Conservation (phyloP, 331 rosid genomes). For the Malus hybrid region DNA sequence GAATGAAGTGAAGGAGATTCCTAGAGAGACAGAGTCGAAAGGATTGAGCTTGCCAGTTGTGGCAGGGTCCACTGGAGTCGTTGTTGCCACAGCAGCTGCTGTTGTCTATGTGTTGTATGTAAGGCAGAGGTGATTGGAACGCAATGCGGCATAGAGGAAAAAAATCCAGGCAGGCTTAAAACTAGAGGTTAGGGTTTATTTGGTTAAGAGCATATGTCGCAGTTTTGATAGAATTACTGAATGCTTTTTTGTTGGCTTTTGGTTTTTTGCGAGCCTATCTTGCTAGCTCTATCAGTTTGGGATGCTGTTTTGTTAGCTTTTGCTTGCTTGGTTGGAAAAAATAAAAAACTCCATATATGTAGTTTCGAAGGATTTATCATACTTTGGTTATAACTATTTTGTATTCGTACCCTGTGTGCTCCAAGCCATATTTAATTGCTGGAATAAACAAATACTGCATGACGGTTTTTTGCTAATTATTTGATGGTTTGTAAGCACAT, state of each 20-base stretch:
- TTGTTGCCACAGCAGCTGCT: slow-evolving; percentile 38
- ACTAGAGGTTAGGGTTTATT: slow-evolving; percentile 43
- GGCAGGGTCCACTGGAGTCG: slow-evolving; percentile 66
- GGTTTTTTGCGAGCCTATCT: slow-evolving; percentile 2
- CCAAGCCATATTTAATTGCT: slow-evolving; percentile 2
- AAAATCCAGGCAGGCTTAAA: slow-evolving; percentile 16
- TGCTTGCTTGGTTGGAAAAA: slow-evolving; percentile 7
- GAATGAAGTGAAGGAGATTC: slow-evolving; percentile 29
- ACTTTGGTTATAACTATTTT: not conserved
- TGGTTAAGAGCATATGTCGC: slow-evolving; percentile 24
- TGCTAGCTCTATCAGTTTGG: slow-evolving; percentile 5
- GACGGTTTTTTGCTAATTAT: not conserved
- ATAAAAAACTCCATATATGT: not conserved
- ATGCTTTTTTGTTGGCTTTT: slow-evolving; percentile 26
- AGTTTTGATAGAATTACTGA: slow-evolving; percentile 52
- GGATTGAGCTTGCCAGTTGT: slow-evolving; percentile 58
- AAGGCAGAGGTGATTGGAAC: slow-evolving; percentile 43
- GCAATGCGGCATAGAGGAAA: not conserved
- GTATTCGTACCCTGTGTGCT: not conserved
- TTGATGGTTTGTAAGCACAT: not conserved
- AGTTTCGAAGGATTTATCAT: not conserved
- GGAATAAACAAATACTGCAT: not conserved
- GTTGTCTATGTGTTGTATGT: slow-evolving; percentile 31
- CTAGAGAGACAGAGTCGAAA: slow-evolving; percentile 33
- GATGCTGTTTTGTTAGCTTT: not conserved